A percentile compares a stretch with the other conserved stretches of the same genome.
phyloP scores from a whole-genome alignment of 179 eudicot genomes.

The Patellifolia procumbens region DNA sequence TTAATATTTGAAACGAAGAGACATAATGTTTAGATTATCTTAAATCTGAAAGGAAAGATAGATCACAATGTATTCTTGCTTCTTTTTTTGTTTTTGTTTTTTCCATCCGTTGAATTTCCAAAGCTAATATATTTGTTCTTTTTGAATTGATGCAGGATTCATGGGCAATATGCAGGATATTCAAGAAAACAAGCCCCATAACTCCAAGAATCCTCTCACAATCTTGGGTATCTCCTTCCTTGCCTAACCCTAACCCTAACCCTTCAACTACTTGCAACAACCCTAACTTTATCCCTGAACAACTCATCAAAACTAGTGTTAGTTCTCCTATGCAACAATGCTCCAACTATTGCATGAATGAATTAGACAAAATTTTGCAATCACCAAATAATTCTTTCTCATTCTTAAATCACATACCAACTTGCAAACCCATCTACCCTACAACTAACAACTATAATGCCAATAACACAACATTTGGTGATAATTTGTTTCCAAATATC shows the following conservation, averaged over 20 bases:
- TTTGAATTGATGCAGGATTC: slow-evolving; percentile 59
- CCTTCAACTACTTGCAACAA: slow-evolving; percentile 18
- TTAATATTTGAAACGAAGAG: no score
- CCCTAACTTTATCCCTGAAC: slow-evolving; percentile 35
- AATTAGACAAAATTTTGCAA: slow-evolving; percentile 20
- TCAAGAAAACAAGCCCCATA: slow-evolving; percentile 74
- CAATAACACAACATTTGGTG: slow-evolving; percentile 8
- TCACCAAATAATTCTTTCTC: slow-evolving; percentile 40
- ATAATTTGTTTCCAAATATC: slow-evolving; percentile 14
- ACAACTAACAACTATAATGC: slow-evolving; percentile 5
- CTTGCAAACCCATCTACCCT: slow-evolving; percentile 35
- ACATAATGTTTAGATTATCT: no score
- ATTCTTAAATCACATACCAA: slow-evolving; percentile 37
- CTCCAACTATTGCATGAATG: slow-evolving; percentile 14
- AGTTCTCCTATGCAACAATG: slow-evolving; percentile 14
- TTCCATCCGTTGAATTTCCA: not conserved
- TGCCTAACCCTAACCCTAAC: slow-evolving; percentile 31
- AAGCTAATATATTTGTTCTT: not conserved
- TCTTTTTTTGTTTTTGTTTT: not conserved
- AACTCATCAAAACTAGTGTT: slow-evolving; percentile 8
- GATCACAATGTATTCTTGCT: no score
- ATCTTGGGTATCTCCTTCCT: slow-evolving; percentile 63
- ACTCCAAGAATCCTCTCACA: slow-evolving; percentile 66
- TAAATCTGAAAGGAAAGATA: no score
- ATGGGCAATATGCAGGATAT: slow-evolving; percentile 96